Evolutionary conservation across 2,329 filamentous ascomycete genomes (phyloP), one percentile per base, ranked within the genome.

Genomic region (Sporothrix mexicana): DNA sequence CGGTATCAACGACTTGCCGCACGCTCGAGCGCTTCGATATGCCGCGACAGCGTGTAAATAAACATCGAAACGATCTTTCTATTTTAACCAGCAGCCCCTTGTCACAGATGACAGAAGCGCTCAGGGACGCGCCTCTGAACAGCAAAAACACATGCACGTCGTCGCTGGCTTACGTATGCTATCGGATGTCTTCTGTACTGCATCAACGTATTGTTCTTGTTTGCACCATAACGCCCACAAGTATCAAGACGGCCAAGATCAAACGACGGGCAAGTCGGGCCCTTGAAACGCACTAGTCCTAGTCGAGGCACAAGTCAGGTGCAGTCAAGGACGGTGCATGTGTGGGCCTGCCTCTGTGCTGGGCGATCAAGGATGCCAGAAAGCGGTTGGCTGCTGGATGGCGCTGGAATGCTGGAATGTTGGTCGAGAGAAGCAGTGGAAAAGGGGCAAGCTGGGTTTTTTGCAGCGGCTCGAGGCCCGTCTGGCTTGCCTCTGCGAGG

Each of bases 221-320:
- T 36, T 36, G 30, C 30, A 36, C 30, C 30, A 36, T 36, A 36
- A 36, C 30, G 7, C 2, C 30, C 30, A 51, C 5, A 17, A 23
- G n/a, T 15, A 70, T 9, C 20, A 45, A 49, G 9, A 69, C 30
- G 15, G 47, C 45, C 15, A 30, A 36, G 45, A 53, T 25, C 15
- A 51, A 41, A 55, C 9, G 53, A n/a, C 53, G 23, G 41, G 30
- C 30, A n/a, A 55, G 51, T 17, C 17, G 12, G 67, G 67, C 15
- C 45, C 25, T 23, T 72, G 70, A 72, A 72, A 72, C 70, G 62
- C 70, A 25, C 70, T 72, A 72, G 70, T 59, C 51, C 51, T 25
- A 47, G 49, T 72, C 47, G n/a, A 71, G 70, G 36, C 45, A 70
- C 23, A 51, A 53, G 64, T 68, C 64, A 53, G 45, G 45, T 41